Conservation (phyloP, 1,139 yeast species). For the Lizanozyma gosingica region DNA sequence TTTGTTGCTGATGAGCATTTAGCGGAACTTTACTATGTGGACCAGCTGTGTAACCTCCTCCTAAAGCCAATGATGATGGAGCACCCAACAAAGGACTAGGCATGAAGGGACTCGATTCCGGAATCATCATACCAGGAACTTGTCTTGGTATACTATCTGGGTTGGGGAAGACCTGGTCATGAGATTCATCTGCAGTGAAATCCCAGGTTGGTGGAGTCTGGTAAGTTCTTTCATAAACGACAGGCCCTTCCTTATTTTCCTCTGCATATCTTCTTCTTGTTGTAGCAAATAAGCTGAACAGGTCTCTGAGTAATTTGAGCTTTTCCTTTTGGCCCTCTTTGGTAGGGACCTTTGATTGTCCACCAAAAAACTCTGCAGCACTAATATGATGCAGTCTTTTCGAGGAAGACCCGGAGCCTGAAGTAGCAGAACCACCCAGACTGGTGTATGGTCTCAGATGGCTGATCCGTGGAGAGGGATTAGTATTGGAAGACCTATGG, state of each 20-base stretch:
- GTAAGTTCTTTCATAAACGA: constrained; percentile 49
- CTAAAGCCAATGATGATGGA: constrained; percentile 9
- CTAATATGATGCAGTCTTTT: constrained; percentile 35
- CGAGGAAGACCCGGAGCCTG: constrained; percentile 10
- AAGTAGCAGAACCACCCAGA: constrained; percentile 9
- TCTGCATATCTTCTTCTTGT: constrained; percentile 9
- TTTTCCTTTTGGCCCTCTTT: constrained; percentile 27
- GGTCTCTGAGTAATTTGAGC: constrained; percentile 3
- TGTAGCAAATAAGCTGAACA: constrained; percentile 5
- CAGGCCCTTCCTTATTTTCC: constrained; percentile 20
- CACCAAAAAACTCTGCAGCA: constrained; percentile 43
- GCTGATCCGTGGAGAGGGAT: constrained; percentile 28
- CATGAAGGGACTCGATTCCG: constrained; percentile 18
- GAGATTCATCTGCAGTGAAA: constrained; percentile 46
- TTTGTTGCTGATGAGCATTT: constrained; percentile 21
- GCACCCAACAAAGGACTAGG: constrained; percentile 26
- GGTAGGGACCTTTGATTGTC: constrained; percentile 37
- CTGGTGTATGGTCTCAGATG: constrained; percentile 24
- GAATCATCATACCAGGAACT: neutral
- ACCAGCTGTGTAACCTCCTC: constrained; percentile 10
- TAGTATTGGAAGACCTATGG: constrained; percentile 17
- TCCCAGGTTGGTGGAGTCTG: constrained; percentile 80
- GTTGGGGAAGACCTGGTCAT: constrained; percentile 36
- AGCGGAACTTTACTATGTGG: constrained; percentile 13
- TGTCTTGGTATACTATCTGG: constrained; percentile 2